Base-by-base conservation (phyloP, 345 rosid genomes). In the Corchorus capsularis region DNA sequence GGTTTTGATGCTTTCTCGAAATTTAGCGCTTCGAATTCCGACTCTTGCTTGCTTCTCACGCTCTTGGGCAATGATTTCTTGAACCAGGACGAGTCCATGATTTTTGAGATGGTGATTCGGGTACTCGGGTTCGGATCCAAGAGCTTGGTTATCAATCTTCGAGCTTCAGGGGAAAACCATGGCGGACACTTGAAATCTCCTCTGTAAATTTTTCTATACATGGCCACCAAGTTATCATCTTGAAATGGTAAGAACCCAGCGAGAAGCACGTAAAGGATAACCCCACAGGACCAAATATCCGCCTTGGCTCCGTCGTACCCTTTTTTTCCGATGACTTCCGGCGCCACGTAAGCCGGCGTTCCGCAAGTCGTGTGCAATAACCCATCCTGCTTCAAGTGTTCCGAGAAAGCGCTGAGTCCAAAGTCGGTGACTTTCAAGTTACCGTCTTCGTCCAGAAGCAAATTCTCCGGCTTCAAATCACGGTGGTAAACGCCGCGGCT, bases 231-330 rank as follows among this genome's bases (percentile, higher is more conserved):
- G 39, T 93, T 95, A 41, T 90, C 96, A 9, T 93, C 97, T 39
- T 93, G 97, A 70, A 95, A 93, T 0, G 99, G 99, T 57, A 95
- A 72, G 78, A 89, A 93, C 1, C 99, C 99, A 3, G 98, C 97
- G 6, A 95, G 91, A 6, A 95, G 91, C 60, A 91, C 99, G 15
- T 84, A 93, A 4, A 95, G 86, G 39, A 95, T 91, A 8, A 95
- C 99, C 11, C 99, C 99, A 55, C 99, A 95, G 5, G 99, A 93
- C 99, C 98, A 95, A 8, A 93, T 76, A 80, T 95, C 99, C 2
- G 99, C 95, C 70, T 87, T 95, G 0, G 99, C 89, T 0, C 99
- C 98, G 53, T 95, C 97, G 67, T 95, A 95, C 0, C 99, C 99
- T 69, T 93, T 90, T 41, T 87, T 88, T 16, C 90, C 83, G 6